phyloP scores from a whole-genome alignment of 2,329 filamentous ascomycete species.

The Neofusicoccum kwambonambiense region DNA sequence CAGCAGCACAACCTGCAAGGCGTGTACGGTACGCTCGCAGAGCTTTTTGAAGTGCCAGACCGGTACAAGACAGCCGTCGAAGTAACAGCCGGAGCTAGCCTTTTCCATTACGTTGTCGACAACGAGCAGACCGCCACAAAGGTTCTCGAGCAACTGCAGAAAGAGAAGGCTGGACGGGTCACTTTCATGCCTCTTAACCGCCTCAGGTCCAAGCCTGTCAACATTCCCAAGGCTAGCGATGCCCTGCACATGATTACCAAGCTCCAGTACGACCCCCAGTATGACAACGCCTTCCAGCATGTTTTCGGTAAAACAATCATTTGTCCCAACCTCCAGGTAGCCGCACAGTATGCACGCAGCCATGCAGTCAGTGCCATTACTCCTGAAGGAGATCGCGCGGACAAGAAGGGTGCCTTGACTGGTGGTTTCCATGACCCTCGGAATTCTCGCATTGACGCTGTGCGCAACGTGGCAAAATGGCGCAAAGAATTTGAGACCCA shows the following conservation, averaged over 20 bases:
- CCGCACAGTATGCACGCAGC: slow-evolving; percentile 85
- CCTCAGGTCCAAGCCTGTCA: slow-evolving; percentile 66
- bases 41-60: slow-evolving; percentile 84
- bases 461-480: slow-evolving; percentile 72
- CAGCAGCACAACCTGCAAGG: slow-evolving; percentile 76
- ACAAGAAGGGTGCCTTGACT: slow-evolving; percentile 92
- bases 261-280: slow-evolving; percentile 72
- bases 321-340: slow-evolving; percentile 84
- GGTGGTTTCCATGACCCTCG: slow-evolving; percentile 89
- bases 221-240: slow-evolving; percentile 82
- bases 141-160: slow-evolving; percentile 76
- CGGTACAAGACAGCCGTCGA: slow-evolving; percentile 86
- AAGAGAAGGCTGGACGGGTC: slow-evolving; percentile 77
- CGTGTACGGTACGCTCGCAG: slow-evolving; percentile 88
- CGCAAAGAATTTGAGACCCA: slow-evolving; percentile 72
- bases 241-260: slow-evolving; percentile 85
- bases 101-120: slow-evolving; percentile 97
- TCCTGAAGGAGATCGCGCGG: slow-evolving; percentile 88
- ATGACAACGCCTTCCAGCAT: slow-evolving; percentile 84
- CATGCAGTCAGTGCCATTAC: slow-evolving; percentile 93
- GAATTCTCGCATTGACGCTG: slow-evolving; percentile 81
- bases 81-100: slow-evolving; percentile 84
- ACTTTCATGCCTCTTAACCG: slow-evolving; percentile 94
- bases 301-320: slow-evolving; percentile 96
- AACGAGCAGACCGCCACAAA: slow-evolving; percentile 82